Evolutionary conservation across 208 protist species (phyloP), one percentile per base, ranked within the genome.

Genomic region (Trypanosoma avium): DNA sequence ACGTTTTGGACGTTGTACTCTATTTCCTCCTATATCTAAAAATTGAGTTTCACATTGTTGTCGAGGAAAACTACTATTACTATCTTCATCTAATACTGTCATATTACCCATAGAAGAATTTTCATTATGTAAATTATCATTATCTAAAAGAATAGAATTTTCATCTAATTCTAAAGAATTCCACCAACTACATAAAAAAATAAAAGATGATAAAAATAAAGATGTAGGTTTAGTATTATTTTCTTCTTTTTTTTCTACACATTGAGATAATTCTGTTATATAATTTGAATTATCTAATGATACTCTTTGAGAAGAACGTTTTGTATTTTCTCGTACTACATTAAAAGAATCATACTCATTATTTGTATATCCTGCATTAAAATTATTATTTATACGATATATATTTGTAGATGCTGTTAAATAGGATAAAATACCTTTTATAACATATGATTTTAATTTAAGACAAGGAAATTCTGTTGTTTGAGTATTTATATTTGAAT

Each of bases 171-270:
- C 75, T 13, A 81, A 40, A 12, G 70, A 45, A n/a, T 35, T 40
- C 75, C 75, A 81, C 54, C 75, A 66, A 54, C 53, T 61, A 45
- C 61, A 67, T 7, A 81, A 54, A 58, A 62, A 65, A 21, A 53
- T 46, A 53, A 81, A 66, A 55, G 71, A 59, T 26, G 49, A 61
- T 9, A 76, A 24, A 68, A 81, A 81, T 0, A 6, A 29, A n/a
- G 59, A 56, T 27, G 8, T 50, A 10, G n/a, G 12, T n/a, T 21
- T 53, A 6, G 6, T 21, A 21, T n/a, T 35, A 24, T 30, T 33
- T 5, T 30, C 24, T 17, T 40, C 0, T 22, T 26, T 19, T 33
- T 24, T 19, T 49, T 47, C 33, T 22, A 30, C 24, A 32, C 29
- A 19, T 17, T 21, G 10, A 35, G 17, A 55, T n/a, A 38, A 22